A percentile compares a stretch with the other conserved stretches of the same genome.
Conservation (phyloP, 2,329 filamentous ascomycete species). For the Colletotrichum coccodes region DNA sequence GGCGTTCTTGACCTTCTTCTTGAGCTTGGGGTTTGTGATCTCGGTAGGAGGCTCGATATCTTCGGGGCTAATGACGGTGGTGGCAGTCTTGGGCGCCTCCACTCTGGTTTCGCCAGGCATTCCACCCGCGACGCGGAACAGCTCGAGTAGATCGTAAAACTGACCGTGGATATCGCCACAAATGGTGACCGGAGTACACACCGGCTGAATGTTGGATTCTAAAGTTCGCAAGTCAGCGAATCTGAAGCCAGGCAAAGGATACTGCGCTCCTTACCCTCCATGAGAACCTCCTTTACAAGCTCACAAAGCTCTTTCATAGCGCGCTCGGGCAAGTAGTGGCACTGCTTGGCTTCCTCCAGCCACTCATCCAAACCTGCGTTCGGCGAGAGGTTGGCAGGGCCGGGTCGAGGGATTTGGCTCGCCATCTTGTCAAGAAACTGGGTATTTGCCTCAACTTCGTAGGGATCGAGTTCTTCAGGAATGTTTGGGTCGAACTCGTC, state of each 20-base stretch:
- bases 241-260: not conserved
- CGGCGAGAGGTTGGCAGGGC: constrained; percentile 84
- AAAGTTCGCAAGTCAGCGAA: constrained; percentile 21
- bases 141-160: constrained; percentile 96
- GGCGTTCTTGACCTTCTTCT: constrained; percentile 82
- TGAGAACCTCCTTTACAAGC: constrained; percentile 97
- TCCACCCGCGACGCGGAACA: constrained; percentile 95
- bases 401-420: constrained; percentile 80
- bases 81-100: constrained; percentile 74
- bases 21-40: constrained; percentile 87
- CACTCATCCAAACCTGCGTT: constrained; percentile 94
- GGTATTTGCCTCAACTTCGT: constrained; percentile 3
- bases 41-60: constrained; percentile 91
- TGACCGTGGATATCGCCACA: constrained; percentile 99
- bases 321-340: constrained; percentile 93
- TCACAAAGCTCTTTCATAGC: constrained; percentile 99
- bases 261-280: constrained; percentile 77
- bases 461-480: constrained; percentile 14
- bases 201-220: constrained; percentile 99
- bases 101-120: constrained; percentile 88
- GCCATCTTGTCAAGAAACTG: constrained; percentile 47
- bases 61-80: constrained; percentile 84
- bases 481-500: constrained; percentile 23
- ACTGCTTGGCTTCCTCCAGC: constrained; percentile 96
- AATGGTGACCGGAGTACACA: constrained; percentile 93